Percentiles rank a stretch among this genome's conserved stretches.
Conservation (phyloP, 306 rosid species). For the Quercus bicolor region DNA sequence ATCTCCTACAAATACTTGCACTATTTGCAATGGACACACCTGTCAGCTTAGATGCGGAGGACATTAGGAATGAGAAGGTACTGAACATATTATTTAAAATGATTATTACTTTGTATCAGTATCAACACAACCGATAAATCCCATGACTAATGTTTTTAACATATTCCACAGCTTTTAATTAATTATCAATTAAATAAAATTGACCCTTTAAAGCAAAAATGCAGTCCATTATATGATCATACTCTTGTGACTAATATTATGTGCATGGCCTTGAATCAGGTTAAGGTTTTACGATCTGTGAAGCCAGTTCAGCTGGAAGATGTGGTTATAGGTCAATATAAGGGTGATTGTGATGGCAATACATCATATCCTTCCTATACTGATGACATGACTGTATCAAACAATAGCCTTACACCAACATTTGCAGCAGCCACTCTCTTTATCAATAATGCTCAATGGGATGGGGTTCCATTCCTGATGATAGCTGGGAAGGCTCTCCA, state of each 20-base stretch:
- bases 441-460: conserved; percentile 95
- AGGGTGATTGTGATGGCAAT: conserved; percentile 72
- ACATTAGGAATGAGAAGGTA: conserved; percentile 94
- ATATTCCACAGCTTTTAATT: not conserved
- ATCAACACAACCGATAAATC: not conserved
- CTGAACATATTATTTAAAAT: not conserved
- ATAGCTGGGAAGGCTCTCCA: conserved; percentile 98
- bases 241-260: not conserved
- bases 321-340: conserved; percentile 90
- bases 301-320: conserved; percentile 71
- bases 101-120: not conserved
- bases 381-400: conserved; percentile 81
- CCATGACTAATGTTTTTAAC: too few species aligned
- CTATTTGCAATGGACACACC: conserved; percentile 98
- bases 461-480: conserved; percentile 96
- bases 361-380: conserved; percentile 68
- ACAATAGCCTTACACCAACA: conserved; percentile 84
- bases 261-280: conserved; percentile 45
- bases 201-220: not conserved
- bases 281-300: conserved; percentile 91
- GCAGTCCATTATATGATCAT: not conserved
- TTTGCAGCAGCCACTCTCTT: conserved; percentile 96
- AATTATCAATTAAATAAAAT: not conserved
- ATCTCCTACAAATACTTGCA: conserved; percentile 92
- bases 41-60: conserved; percentile 96